These are phyloP conservation scores for Cladorrhinum sp. DNA, from an alignment of 2,329 filamentous ascomycete species.

Conservation along the genomic window DNA sequence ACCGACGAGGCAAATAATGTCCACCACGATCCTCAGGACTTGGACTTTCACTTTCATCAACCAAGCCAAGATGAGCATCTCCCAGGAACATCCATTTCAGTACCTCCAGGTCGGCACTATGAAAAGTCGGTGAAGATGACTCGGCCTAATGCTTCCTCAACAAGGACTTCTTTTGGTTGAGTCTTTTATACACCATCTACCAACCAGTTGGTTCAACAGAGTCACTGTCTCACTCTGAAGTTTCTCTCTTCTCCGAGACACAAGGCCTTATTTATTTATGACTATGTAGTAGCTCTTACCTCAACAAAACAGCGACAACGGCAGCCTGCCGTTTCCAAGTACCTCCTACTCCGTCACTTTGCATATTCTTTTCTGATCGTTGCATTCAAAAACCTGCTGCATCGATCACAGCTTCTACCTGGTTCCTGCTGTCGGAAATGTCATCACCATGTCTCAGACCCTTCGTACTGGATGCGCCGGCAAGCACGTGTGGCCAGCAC, in stretches of 20 bases:
- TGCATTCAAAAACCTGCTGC: background rate
- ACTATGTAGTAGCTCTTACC: background rate
- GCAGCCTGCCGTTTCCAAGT: background rate
- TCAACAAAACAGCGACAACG: background rate
- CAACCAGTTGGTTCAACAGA: background rate
- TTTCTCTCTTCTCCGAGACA: background rate
- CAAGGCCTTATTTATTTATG: background rate
- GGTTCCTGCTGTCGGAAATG: constrained; percentile 13
- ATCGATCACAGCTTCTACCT: constrained; percentile 10
- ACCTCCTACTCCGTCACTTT: background rate
- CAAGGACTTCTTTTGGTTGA: background rate
- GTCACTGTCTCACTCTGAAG: background rate
- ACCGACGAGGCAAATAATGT: too few species aligned
- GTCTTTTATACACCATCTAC: too few species aligned
- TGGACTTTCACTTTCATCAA: background rate
- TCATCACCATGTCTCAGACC: constrained; percentile 34
- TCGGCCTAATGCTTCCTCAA: background rate
- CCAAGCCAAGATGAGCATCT: background rate
- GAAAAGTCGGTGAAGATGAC: background rate
- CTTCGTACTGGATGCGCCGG: constrained; percentile 14
- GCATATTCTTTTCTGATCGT: constrained; percentile 5
- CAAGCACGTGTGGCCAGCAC: background rate
- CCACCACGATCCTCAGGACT: background rate
- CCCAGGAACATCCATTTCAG: background rate
- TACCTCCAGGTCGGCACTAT: background rate